phyloP scores from a whole-genome alignment of 2,329 filamentous ascomycete species.

The Aspergillus sp. region DNA sequence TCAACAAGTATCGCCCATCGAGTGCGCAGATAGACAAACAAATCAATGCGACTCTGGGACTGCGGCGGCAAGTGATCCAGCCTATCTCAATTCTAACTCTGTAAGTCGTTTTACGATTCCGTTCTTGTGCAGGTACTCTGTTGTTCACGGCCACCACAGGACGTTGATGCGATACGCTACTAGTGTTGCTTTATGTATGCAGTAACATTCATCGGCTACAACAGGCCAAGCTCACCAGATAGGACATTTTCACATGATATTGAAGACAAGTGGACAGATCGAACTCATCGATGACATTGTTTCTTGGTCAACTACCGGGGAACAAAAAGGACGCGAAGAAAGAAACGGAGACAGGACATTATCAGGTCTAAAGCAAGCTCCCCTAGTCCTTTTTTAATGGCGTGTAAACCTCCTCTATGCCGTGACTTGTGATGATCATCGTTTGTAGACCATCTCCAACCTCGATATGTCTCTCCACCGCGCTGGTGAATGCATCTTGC shows the following conservation, averaged over 20 bases:
- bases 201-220: no score
- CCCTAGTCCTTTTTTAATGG: slow-evolving; percentile 85
- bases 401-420: slow-evolving; percentile 80
- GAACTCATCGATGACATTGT: background rate
- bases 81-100: slow-evolving; percentile 21
- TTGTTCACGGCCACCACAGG: no score
- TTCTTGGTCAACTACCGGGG: background rate
- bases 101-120: slow-evolving; percentile 3
- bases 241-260: background rate
- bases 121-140: background rate
- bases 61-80: slow-evolving; percentile 2
- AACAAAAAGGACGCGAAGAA: background rate
- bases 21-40: no score
- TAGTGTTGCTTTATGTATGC: no score
- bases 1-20: no score
- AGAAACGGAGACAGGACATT: background rate
- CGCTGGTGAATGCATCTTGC: slow-evolving; percentile 96
- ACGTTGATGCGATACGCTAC: no score
- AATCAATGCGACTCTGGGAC: no score
- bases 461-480: slow-evolving; percentile 98
- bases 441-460: slow-evolving; percentile 96
- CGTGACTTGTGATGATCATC: slow-evolving; percentile 84
- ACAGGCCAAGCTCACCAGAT: no score
- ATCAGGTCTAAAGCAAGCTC: background rate
- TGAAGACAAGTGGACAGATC: background rate